Evolutionary conservation across 2,329 filamentous ascomycete genomes (phyloP), one percentile per base, ranked within the genome.

Genomic region (Aspergillus udagawae): DNA sequence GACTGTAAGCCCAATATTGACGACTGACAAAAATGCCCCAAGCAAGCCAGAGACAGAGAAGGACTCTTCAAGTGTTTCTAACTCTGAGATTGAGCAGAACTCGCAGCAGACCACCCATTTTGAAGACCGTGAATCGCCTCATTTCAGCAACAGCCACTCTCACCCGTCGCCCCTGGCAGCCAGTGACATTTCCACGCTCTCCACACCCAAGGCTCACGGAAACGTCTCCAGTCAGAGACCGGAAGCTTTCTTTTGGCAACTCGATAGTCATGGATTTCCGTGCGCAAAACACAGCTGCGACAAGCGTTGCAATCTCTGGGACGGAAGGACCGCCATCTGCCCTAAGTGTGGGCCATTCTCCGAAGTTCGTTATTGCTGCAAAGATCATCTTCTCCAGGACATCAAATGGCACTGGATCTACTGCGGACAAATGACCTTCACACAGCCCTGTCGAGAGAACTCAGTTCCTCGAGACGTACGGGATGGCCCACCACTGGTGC

Each of bases 211-310:
- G 77, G 14, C 44, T 28, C 48, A 52, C n/a, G 21, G 41, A 1
- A 54, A 9, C 5, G 35, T 53, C 38, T 51, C 56, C 9, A 55
- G 32, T 17, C 55, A 58, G n/a, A 65, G 63, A 41, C 60, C 60
- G 9, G 52, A 59, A 8, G 59, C 56, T 1, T 70, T 65, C 45
- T 67, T 67, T 51, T 70, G 62, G 59, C 65, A 85, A 78, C 54
- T 82, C 75, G 58, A 83, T 75, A 61, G 80, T 76, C 20, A 79
- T 77, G 17, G 80, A 72, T 75, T 84, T 75, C 65, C 56, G n/a
- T 76, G 74, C 53, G 58, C 61, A 14, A 63, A 60, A 50, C 17
- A 29, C 2, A 57, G 56, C 41, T 75, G 74, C 49, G 52, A 67
- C 21, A 66, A 64, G 28, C 59, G 62, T 41, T 76, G 73, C 52